Evolutionary conservation across 116 monocot species (phyloP).

Genomic region (Trichopus zeylanicus): DNA sequence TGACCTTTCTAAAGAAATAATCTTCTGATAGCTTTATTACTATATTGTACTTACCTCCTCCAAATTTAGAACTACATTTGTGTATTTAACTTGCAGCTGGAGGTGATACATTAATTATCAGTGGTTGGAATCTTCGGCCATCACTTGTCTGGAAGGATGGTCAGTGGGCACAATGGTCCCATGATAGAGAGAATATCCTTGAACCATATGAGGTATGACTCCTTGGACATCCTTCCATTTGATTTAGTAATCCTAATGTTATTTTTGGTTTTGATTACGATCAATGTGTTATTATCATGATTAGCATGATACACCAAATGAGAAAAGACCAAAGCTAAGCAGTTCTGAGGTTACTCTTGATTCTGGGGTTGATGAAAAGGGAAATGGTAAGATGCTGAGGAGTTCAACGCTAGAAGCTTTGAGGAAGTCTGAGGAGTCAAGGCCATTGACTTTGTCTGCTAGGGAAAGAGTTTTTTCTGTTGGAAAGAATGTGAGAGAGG

Average conservation of each 20-base stretch:
- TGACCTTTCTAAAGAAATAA: too few species aligned
- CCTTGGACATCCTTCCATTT: background rate
- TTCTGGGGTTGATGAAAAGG: conserved; percentile 20
- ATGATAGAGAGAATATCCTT: conserved; percentile 18
- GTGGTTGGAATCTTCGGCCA: conserved; percentile 77
- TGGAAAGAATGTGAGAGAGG: conserved; percentile 48
- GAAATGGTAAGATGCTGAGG: conserved; percentile 1
- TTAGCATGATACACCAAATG: conserved; percentile 78
- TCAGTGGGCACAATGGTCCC: conserved; percentile 71
- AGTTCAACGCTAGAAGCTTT: conserved; percentile 13
- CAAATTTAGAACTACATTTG: background rate
- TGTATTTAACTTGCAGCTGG: conserved; percentile 30
- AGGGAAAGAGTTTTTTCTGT: conserved; percentile 61
- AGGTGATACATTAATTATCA: conserved; percentile 43
- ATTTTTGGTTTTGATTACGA: conserved; percentile 3
- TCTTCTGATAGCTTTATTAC: too few species aligned
- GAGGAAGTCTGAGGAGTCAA: conserved; percentile 26
- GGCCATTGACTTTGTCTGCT: conserved; percentile 36
- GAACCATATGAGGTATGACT: conserved; percentile 41
- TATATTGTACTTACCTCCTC: too few species aligned
- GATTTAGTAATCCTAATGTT: background rate
- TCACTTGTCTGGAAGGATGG: conserved; percentile 89
- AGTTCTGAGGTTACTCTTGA: conserved; percentile 19
- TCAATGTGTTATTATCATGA: background rate
- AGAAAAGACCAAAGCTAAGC: conserved; percentile 65